Evolutionary conservation across 495 filamentous ascomycete species (phyloP), one percentile per base, ranked within the genome.

Genomic region (Aspergillus baeticus): DNA sequence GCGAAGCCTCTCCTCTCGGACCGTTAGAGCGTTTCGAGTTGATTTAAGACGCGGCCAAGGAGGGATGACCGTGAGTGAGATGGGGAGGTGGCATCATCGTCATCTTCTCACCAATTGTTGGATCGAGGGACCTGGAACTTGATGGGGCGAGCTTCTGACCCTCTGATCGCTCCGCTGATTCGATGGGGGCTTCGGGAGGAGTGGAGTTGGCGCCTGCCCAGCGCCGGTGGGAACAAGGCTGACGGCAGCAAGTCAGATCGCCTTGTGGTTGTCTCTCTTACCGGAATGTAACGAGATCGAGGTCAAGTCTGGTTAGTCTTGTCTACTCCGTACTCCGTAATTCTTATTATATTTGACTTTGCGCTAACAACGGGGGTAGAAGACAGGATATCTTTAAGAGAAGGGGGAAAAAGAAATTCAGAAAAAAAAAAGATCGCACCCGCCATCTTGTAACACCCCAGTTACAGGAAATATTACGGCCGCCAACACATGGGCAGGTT

Each of bases 1-100:
- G 48, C 22, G 46, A 48, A 58, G 57, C 51, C 55, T 51, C 49
- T 39, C 62, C 61, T 58, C 53, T 60, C 63, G 58, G 64, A 54
- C 69, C 70, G 69, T 75, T 76, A 73, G 74, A 60, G 55, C 75
- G 74, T 77, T 76, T 77, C 73, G 72, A 69, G 71, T 77, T 76
- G 70, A 73, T 72, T 71, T 67, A 55, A 55, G 45, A 68, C 50
- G 65, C 62, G 58, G 55, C 51, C 54, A 56, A 65, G 61, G 59
- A 58, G 55, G 52, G 58, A 56, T 59, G 53, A 53, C 61, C 23
- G 23, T 38, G 45, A 57, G 54, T 37, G 42, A 47, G 14, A 22
- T 52, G 35, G 39, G 20, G 14, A 21, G n/a, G 53, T 50, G 51
- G 51, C 53, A 60, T 56, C 34, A 34, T 44, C 50, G 42, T 42